Percentiles rank a stretch among this genome's conserved stretches.
These are phyloP conservation scores for Globisporangium spinosum DNA, from an alignment of 352 stramenopile species.

Conservation along the genomic window DNA sequence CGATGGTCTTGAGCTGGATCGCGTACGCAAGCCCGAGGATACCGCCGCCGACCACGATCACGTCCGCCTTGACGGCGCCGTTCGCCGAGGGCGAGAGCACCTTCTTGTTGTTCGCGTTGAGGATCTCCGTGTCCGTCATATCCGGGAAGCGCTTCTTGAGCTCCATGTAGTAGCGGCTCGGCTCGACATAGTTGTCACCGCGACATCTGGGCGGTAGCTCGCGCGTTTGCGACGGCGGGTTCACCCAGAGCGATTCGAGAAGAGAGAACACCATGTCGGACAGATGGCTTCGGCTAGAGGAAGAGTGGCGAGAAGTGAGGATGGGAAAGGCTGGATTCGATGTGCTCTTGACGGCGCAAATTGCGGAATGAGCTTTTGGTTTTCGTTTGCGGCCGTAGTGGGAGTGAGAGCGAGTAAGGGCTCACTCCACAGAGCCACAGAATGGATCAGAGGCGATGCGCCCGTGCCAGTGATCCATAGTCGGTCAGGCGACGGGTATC, in stretches of 20 bases:
- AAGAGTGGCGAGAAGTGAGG: neutral
- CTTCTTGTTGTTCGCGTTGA: constrained; percentile 7
- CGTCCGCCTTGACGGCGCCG: neutral
- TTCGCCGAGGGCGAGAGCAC: neutral
- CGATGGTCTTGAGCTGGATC: constrained; percentile 5
- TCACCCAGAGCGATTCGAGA: neutral
- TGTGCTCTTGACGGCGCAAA: neutral
- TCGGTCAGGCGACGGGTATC: neutral
- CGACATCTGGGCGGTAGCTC: neutral
- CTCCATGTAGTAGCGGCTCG: constrained; percentile 1
- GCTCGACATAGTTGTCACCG: neutral
- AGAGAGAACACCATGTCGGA: neutral
- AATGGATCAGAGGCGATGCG: neutral
- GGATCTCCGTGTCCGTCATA: constrained; percentile 1
- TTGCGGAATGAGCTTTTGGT: neutral
- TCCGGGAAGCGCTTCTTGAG: neutral
- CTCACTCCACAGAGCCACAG: neutral
- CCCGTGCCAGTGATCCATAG: neutral
- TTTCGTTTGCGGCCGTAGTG: neutral
- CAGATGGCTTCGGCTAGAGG: neutral
- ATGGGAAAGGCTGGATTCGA: neutral
- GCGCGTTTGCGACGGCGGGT: neutral
- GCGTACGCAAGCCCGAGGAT: neutral
- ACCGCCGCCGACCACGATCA: constrained; percentile 2
- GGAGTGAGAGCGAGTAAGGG: too few relatives aligned